These are phyloP conservation scores for Globisporangium cystogenes DNA, from an alignment of 352 stramenopile genomes.

Conservation along the genomic window DNA sequence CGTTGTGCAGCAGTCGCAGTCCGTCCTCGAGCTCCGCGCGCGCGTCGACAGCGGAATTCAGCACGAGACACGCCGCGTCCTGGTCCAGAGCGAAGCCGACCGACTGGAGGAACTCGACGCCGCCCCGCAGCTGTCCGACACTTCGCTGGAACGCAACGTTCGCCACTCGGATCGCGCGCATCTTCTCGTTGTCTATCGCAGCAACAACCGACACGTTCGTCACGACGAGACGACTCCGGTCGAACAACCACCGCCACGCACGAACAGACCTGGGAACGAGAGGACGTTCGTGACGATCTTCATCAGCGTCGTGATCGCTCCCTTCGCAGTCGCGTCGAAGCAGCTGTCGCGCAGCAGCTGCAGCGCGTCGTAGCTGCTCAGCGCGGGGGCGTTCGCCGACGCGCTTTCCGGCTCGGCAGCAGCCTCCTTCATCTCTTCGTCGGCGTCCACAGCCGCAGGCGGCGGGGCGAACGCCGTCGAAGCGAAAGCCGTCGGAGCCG, in stretches of 20 bases:
- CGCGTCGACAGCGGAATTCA: conserved; percentile 16
- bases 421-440: conserved; percentile 50
- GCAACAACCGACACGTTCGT: neutral
- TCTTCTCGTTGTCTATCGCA: conserved; percentile 66
- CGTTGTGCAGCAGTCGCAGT: conserved; percentile 50
- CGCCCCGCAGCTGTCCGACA: conserved; percentile 59
- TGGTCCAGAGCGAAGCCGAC: conserved; percentile 54
- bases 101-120: conserved; percentile 63
- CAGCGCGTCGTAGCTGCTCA: conserved; percentile 59
- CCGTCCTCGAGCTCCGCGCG: conserved; percentile 41
- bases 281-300: conserved; percentile 86
- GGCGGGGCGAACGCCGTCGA: neutral
- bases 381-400: neutral
- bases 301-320: conserved; percentile 66
- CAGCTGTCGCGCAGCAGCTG: conserved; percentile 66
- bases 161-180: conserved; percentile 73
- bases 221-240: too few species aligned
- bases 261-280: conserved; percentile 73
- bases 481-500: neutral
- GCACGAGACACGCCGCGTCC: conserved; percentile 43
- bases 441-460: conserved; percentile 8
- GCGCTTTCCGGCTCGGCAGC: neutral
- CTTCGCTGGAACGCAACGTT: conserved; percentile 72
- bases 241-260: too few species aligned
- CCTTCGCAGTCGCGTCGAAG: conserved; percentile 68